Evolutionary conservation across 1,139 yeast genomes (phyloP).

Genomic region (Pneumocystis jirovecii): DNA sequence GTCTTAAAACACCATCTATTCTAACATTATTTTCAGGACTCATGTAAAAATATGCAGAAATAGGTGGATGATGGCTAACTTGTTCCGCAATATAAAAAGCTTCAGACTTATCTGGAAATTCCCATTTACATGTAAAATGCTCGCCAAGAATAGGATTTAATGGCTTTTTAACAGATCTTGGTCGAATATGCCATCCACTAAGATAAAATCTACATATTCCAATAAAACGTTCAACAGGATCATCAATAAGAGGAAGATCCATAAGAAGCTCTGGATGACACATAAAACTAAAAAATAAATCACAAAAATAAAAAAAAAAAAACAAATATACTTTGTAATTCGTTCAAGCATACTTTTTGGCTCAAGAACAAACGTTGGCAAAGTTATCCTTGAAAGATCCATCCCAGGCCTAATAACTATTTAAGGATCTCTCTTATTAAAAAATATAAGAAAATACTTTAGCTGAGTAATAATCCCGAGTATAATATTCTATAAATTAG

Average conservation of each 20-base stretch:
- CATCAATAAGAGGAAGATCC: slow-evolving; percentile 44
- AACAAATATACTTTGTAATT: slow-evolving; percentile 59
- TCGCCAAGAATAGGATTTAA: slow-evolving; percentile 90
- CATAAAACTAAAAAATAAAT: slow-evolving; percentile 11
- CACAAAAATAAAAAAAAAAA: not conserved
- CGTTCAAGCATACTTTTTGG: slow-evolving; percentile 93
- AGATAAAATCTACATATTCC: slow-evolving; percentile 62
- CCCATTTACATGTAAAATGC: slow-evolving; percentile 80
- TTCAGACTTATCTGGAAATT: slow-evolving; percentile 35
- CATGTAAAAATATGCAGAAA: slow-evolving; percentile 79
- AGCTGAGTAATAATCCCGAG: not conserved
- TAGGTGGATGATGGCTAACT: slow-evolving; percentile 97
- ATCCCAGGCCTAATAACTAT: slow-evolving; percentile 53
- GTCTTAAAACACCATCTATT: slow-evolving; percentile 78
- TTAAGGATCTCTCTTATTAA: not conserved
- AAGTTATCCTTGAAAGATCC: slow-evolving; percentile 75
- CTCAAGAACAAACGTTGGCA: slow-evolving; percentile 88
- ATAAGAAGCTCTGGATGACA: slow-evolving; percentile 66
- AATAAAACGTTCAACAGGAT: slow-evolving; percentile 53
- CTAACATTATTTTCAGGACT: slow-evolving; percentile 69
- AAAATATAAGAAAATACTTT: not conserved
- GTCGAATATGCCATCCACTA: slow-evolving; percentile 95
- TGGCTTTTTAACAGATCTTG: slow-evolving; percentile 95
- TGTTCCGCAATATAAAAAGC: slow-evolving; percentile 65
- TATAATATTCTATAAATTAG: not conserved